phyloP scores from a whole-genome alignment of 1,139 yeast species.

The Blastobotrys capitulatus region DNA sequence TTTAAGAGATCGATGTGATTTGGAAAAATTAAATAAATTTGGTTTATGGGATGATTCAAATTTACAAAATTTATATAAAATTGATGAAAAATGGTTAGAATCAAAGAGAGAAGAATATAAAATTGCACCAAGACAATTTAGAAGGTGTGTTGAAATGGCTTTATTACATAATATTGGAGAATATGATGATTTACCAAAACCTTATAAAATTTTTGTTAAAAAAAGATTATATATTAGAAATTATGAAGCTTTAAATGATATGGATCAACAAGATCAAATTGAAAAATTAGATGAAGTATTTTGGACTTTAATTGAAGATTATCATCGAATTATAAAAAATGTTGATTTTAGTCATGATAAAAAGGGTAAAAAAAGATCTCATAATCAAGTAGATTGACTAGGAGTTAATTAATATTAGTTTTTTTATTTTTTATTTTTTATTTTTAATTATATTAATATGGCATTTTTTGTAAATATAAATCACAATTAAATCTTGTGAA shows the following conservation, averaged over 20 bases:
- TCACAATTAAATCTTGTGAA: conserved; percentile 3
- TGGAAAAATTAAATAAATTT: conserved; percentile 44
- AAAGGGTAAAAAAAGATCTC: conserved; percentile 42
- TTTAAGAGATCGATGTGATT: conserved; percentile 77
- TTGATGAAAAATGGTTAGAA: conserved; percentile 44
- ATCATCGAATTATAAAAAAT: conserved; percentile 51
- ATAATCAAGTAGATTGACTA: conserved; percentile 26
- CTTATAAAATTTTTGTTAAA: conserved; percentile 60
- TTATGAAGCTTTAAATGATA: conserved; percentile 63
- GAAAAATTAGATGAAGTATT: conserved; percentile 77
- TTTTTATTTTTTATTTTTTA: too few relatives aligned
- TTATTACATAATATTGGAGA: conserved; percentile 41
- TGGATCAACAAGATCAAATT: conserved; percentile 55
- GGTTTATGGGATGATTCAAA: conserved; percentile 29
- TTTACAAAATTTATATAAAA: conserved; percentile 16
- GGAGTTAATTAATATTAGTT: neutral
- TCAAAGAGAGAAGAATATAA: conserved; percentile 42
- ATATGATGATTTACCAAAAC: conserved; percentile 22
- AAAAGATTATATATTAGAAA: conserved; percentile 70
- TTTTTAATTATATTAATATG: neutral
- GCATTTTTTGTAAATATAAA: neutral
- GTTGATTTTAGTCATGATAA: conserved; percentile 58
- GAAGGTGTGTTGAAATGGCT: conserved; percentile 71
- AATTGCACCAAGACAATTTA: conserved; percentile 72
- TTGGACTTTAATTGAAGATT: conserved; percentile 61